Conservation (phyloP, 2,329 filamentous ascomycete species). For the Periconia sp. region DNA sequence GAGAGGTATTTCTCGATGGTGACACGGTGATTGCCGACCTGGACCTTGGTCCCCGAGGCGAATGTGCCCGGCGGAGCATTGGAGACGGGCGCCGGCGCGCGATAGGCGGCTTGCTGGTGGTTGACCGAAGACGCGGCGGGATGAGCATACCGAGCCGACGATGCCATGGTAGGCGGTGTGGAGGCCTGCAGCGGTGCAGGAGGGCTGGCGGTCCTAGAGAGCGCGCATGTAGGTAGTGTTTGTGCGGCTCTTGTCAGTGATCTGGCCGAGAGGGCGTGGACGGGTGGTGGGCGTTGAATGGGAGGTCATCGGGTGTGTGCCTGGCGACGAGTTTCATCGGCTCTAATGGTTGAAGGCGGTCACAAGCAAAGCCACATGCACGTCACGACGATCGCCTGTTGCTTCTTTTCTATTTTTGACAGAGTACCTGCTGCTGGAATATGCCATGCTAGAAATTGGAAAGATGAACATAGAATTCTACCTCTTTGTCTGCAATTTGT, state of each 20-base stretch:
- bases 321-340: conserved; percentile 21
- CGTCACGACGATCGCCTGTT: conserved; percentile 21
- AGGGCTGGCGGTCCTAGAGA: conserved; percentile 33
- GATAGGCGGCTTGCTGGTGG: conserved; percentile 43
- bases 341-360: conserved; percentile 19
- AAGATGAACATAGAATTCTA: too few relatives aligned
- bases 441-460: too few relatives aligned
- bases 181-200: conserved; percentile 43
- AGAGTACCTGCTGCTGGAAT: too few relatives aligned
- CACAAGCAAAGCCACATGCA: conserved; percentile 35
- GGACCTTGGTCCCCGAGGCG: conserved; percentile 91
- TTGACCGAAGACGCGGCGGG: conserved; percentile 40
- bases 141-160: conserved; percentile 46
- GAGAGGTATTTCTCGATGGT: conserved; percentile 97
- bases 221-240: conserved; percentile 37
- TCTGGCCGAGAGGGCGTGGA: conserved; percentile 19
- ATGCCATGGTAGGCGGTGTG: conserved; percentile 45
- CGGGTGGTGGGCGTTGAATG: conserved; percentile 14
- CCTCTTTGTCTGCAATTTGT: background rate
- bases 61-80: conserved; percentile 74
- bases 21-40: conserved; percentile 90
- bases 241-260: conserved; percentile 9
- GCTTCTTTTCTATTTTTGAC: background rate
- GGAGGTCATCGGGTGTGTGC: conserved; percentile 27
- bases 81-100: conserved; percentile 37